Evolutionary conservation across 192 early-diverging fungal genomes (phyloP).

Genomic region (Dissophora globulifera): DNA sequence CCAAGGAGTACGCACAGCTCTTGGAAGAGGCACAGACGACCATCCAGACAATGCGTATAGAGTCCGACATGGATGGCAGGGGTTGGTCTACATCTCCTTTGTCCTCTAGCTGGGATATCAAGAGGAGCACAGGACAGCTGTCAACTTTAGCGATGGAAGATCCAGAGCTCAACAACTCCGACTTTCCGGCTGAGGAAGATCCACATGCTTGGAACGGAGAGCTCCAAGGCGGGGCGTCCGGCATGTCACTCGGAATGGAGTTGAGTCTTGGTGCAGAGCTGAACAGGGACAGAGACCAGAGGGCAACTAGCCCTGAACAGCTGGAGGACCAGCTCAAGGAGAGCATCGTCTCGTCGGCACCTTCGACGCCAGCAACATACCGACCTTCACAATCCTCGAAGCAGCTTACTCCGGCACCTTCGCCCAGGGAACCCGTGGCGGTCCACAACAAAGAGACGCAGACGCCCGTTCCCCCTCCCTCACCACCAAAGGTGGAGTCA

Average conservation of each 20-base stretch:
- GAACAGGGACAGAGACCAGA: too few relatives aligned
- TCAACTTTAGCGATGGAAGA: constrained; percentile 33
- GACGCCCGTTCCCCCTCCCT: background rate
- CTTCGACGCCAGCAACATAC: constrained; percentile 12
- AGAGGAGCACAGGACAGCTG: constrained; percentile 13
- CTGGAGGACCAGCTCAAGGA: constrained; percentile 5
- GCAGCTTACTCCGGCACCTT: constrained; percentile 28
- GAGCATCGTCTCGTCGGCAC: constrained; percentile 10
- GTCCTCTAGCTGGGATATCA: background rate
- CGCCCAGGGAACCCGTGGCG: constrained; percentile 3
- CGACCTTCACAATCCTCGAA: background rate
- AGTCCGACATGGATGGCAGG: constrained; percentile 55
- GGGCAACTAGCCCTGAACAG: background rate
- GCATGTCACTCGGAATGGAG: constrained; percentile 28
- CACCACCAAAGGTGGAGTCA: background rate
- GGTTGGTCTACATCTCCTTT: constrained; percentile 13
- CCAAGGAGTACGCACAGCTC: constrained; percentile 66
- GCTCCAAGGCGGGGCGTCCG: background rate
- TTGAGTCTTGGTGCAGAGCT: background rate
- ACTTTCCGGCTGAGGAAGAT: constrained; percentile 4
- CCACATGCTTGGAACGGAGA: constrained; percentile 2
- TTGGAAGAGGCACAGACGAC: constrained; percentile 69
- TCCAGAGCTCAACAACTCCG: constrained; percentile 14
- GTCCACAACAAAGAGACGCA: constrained; percentile 13
- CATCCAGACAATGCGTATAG: constrained; percentile 59